A percentile compares a stretch with the other conserved stretches of the same genome.
Evolutionary conservation across 306 rosid genomes (phyloP).

Genomic region (Quercus parvula): DNA sequence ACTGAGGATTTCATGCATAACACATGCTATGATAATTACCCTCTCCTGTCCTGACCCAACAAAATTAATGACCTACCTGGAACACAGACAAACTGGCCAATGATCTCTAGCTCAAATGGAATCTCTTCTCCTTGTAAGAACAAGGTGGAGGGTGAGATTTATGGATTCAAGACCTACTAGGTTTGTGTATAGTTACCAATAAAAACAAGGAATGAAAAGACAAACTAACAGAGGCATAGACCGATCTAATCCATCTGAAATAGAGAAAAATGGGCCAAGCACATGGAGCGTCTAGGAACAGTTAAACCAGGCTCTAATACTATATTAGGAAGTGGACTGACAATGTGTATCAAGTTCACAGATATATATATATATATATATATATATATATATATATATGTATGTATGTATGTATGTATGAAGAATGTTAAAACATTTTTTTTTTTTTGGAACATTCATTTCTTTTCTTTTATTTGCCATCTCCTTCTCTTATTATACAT

Average conservation of each 20-base stretch:
- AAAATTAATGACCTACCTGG: background rate
- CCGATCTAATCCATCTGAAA: background rate
- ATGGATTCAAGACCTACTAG: too few species aligned
- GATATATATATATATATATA: background rate
- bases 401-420: too few species aligned
- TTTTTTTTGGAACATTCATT: background rate
- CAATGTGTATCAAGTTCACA: background rate
- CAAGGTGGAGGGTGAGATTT: too few species aligned
- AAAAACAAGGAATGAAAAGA: too few species aligned
- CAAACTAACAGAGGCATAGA: background rate
- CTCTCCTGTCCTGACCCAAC: background rate
- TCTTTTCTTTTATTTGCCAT: background rate
- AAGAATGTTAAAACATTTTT: background rate
- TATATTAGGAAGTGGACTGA: background rate
- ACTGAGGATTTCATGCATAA: background rate
- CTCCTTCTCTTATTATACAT: background rate
- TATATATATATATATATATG: too few species aligned
- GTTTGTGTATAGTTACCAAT: too few species aligned
- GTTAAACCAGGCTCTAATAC: background rate
- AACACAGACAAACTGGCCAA: background rate
- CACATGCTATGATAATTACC: background rate
- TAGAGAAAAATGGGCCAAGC: background rate
- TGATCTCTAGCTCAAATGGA: too few species aligned
- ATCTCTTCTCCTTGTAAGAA: too few species aligned
- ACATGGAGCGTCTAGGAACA: too few species aligned